phyloP scores from a whole-genome alignment of 1,284 basidiomycete genomes.

The Fomitopsis betulina region DNA sequence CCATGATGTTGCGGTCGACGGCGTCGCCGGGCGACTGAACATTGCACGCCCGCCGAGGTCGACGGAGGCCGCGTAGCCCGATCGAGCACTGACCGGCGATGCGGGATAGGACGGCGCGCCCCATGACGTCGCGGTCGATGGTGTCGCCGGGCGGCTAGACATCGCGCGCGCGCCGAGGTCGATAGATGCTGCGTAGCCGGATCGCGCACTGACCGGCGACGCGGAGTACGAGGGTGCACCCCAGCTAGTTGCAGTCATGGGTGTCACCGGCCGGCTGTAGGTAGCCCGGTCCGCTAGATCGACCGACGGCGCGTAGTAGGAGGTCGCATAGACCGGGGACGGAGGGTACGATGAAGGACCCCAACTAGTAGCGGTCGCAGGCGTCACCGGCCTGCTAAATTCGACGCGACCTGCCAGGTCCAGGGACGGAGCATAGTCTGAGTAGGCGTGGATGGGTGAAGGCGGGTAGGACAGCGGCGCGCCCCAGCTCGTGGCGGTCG shows the following conservation, averaged over 20 bases:
- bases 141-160: conserved; percentile 36
- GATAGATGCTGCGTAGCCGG: conserved; percentile 33
- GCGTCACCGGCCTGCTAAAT: conserved; percentile 36
- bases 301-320: conserved; percentile 28
- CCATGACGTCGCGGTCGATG: conserved; percentile 39
- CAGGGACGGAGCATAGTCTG: conserved; percentile 34
- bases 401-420: conserved; percentile 37
- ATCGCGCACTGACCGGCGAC: conserved; percentile 29
- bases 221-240: conserved; percentile 40
- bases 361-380: conserved; percentile 38
- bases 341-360: conserved; percentile 40
- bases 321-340: conserved; percentile 30
- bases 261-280: conserved; percentile 43
- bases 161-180: conserved; percentile 37
- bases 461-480: conserved; percentile 37
- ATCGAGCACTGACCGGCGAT: conserved; percentile 29
- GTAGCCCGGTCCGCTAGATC: conserved; percentile 41
- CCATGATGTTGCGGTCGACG: conserved; percentile 39
- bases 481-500: conserved; percentile 34
- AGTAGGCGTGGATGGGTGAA: conserved; percentile 28
- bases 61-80: conserved; percentile 33
- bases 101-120: conserved; percentile 38
- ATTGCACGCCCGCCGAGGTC: conserved; percentile 37
- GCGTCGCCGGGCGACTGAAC: conserved; percentile 36
- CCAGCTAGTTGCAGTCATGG: conserved; percentile 32